phyloP scores from a whole-genome alignment of 2,329 filamentous ascomycete species.

The Achaetomium macrosporum region DNA sequence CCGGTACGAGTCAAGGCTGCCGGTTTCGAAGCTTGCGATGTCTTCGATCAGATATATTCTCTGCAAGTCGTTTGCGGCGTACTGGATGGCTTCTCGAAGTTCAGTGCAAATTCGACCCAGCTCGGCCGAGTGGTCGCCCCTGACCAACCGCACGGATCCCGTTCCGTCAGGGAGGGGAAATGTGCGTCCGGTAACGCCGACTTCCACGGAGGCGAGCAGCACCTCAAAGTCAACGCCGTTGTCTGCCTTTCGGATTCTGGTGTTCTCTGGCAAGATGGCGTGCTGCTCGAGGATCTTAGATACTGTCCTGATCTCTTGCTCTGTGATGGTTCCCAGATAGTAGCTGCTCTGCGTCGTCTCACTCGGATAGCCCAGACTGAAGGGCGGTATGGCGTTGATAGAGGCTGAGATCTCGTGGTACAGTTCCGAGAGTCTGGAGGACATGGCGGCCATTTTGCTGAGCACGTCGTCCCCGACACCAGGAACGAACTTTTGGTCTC shows the following conservation, averaged over 20 bases:
- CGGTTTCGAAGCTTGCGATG: slow-evolving; percentile 49
- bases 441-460: slow-evolving; percentile 34
- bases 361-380: slow-evolving; percentile 51
- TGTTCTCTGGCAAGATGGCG: slow-evolving; percentile 52
- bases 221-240: slow-evolving; percentile 40
- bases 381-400: slow-evolving; percentile 45
- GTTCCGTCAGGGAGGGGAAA: too few relatives aligned
- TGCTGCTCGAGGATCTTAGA: slow-evolving; percentile 46
- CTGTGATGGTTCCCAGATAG: slow-evolving; percentile 48
- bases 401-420: slow-evolving; percentile 38
- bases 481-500: slow-evolving; percentile 56
- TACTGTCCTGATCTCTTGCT: slow-evolving; percentile 48
- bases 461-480: slow-evolving; percentile 38
- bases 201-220: slow-evolving; percentile 34
- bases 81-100: slow-evolving; percentile 41
- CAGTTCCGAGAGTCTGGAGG: slow-evolving; percentile 23
- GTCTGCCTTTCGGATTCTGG: slow-evolving; percentile 40
- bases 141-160: too few relatives aligned
- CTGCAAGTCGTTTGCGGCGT: slow-evolving; percentile 48
- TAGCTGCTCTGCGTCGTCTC: slow-evolving; percentile 48
- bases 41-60: slow-evolving; percentile 47
- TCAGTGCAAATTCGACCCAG: slow-evolving; percentile 43
- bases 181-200: too few relatives aligned
- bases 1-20: slow-evolving; percentile 49
- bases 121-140: too few relatives aligned